These are phyloP conservation scores for Casuarina equisetifolia DNA, from an alignment of 306 rosid species.

Conservation along the genomic window DNA sequence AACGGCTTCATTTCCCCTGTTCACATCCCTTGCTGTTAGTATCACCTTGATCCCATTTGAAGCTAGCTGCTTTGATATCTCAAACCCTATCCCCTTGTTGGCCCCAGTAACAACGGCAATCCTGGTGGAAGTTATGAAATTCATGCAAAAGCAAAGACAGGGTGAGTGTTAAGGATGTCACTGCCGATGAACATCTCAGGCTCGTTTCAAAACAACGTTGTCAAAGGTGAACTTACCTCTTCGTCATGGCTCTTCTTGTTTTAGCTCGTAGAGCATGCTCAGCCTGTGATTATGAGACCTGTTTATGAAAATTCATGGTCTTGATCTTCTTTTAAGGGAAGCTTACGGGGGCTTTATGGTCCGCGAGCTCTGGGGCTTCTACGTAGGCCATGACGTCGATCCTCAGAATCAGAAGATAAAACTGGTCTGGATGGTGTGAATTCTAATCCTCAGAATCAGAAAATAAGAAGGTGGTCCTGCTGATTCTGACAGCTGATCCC, in stretches of 20 bases:
- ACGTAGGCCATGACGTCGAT: background rate
- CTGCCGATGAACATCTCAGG: background rate
- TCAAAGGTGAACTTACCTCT: background rate
- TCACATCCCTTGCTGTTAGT: background rate
- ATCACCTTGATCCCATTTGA: background rate
- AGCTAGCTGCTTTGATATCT: background rate
- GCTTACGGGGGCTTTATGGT: too few species aligned
- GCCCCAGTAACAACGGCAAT: conserved; percentile 30
- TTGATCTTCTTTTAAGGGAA: too few species aligned
- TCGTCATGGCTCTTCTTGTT: background rate
- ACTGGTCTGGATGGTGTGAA: too few species aligned
- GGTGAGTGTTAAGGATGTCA: background rate
- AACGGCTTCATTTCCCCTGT: background rate
- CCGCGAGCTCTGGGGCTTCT: background rate
- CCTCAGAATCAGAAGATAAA: too few species aligned
- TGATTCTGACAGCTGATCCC: too few species aligned
- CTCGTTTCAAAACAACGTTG: background rate
- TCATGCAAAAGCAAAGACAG: background rate
- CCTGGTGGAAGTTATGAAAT: background rate
- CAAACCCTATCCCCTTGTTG: conserved; percentile 21
- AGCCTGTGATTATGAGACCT: too few species aligned
- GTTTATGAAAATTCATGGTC: too few species aligned
- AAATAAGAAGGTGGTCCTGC: too few species aligned
- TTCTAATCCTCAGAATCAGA: too few species aligned
- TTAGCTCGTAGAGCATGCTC: too few species aligned